Evolutionary conservation across 345 rosid species (phyloP), one percentile per base, ranked within the genome.

Genomic region (Excoecaria cochinchinensis): DNA sequence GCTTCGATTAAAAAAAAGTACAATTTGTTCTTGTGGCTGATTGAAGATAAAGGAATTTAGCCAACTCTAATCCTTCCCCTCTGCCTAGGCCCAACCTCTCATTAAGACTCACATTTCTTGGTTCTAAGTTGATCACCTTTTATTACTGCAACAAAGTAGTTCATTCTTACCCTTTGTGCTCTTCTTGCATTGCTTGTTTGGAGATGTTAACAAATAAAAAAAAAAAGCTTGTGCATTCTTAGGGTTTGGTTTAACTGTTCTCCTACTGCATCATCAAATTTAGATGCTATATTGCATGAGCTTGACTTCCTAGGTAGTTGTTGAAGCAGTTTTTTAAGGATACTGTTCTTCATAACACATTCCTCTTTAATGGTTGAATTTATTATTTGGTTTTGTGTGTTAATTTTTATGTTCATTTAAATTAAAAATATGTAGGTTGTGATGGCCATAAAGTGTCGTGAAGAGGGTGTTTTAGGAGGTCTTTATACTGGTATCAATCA

Each of bases 361-460:
- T 39, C 58, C 42, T 14, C 40, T 47, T 22, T 52, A 25, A 16
- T 40, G 40, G 39, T 72, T 67, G 42, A 4, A 14, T 70, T 65
- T 66, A 55, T 53, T 62, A 17, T 51, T 24, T 70, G 69, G 13
- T 40, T 57, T 3, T 70, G 8, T 38, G 17, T n/a, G n/a, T 31
- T 47, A 39, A 24, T 36, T 55, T 48, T 31, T 69, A 2, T 40
- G 5, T 59, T 66, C 16, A 24, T 65, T 40, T 15, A 1, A 55
- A 47, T 48, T 51, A n/a, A 31, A 6, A 61, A 42, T 47, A 21
- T 74, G 71, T 56, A 93, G 98, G 97, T 92, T 73, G 97, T 92
- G 63, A 92, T 95, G 99, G 89, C 97, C 67, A 64, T 95, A 70
- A 91, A 89, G 83, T 95, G 98, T 78, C 89, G 92, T 25, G 98